Percentiles rank a stretch among this genome's conserved stretches.
These are phyloP conservation scores for Hericium rajendrae DNA, from an alignment of 768 basidiomycete genomes.

Conservation along the genomic window DNA sequence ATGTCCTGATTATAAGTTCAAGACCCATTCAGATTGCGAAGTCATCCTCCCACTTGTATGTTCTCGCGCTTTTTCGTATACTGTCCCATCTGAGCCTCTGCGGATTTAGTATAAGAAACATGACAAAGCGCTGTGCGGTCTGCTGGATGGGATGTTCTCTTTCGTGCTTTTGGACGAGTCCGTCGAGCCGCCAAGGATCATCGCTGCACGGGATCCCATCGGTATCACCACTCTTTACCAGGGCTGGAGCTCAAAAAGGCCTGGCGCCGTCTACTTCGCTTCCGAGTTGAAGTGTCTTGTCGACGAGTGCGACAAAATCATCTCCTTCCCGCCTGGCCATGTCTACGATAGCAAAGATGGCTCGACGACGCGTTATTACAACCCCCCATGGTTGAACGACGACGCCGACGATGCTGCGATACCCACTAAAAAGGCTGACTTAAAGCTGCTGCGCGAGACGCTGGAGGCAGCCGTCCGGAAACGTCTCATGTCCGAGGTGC, in stretches of 20 bases:
- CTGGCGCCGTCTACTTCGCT: constrained; percentile 83
- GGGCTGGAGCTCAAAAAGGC: constrained; percentile 79
- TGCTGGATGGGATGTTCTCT: constrained; percentile 98
- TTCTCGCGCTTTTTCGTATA: not conserved
- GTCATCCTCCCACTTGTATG: constrained; percentile 85
- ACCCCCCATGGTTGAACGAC: constrained; percentile 84
- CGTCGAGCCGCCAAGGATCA: constrained; percentile 77
- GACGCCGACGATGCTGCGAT: constrained; percentile 49
- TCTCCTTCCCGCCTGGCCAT: constrained; percentile 96
- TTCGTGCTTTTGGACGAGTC: constrained; percentile 95
- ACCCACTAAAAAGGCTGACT: constrained; percentile 54
- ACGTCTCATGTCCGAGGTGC: constrained; percentile 95
- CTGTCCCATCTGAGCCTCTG: constrained; percentile 1
- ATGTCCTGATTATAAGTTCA: constrained; percentile 66
- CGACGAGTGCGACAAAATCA: constrained; percentile 90
- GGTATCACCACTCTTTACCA: constrained; percentile 99
- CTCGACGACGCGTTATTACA: constrained; percentile 75
- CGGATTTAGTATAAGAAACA: constrained; percentile 67
- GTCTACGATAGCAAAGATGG: constrained; percentile 82
- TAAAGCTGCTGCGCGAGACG: constrained; percentile 63
- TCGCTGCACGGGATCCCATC: constrained; percentile 94
- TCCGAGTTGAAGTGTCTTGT: constrained; percentile 90
- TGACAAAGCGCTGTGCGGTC: constrained; percentile 63
- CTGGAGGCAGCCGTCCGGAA: constrained; percentile 91
- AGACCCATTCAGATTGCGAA: constrained; percentile 97